Conservation (phyloP, 768 basidiomycete species). For the Roridomyces roridus region DNA sequence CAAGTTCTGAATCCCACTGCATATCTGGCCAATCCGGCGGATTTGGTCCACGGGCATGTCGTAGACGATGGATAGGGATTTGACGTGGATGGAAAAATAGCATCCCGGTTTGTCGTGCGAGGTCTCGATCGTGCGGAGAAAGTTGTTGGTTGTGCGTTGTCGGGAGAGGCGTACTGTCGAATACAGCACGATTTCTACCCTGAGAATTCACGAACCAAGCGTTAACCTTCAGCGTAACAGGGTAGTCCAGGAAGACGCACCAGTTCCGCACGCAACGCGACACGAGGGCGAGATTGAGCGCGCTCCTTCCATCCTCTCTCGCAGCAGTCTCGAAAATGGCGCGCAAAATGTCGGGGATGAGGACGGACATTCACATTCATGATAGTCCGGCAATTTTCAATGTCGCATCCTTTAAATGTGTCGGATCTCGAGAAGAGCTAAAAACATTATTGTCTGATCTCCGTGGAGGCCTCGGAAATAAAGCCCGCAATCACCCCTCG, state of each 20-base stretch:
- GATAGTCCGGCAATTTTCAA: neutral
- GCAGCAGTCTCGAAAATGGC: slow-evolving; percentile 43
- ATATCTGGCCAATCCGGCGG: slow-evolving; percentile 39
- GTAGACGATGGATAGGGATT: slow-evolving; percentile 43
- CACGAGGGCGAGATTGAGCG: slow-evolving; percentile 36
- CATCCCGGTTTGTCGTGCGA: slow-evolving; percentile 35
- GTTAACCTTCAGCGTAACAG: neutral
- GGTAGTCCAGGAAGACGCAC: too few relatives aligned
- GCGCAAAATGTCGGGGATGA: slow-evolving; percentile 45
- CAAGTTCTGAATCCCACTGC: slow-evolving; percentile 39
- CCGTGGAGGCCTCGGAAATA: too few relatives aligned
- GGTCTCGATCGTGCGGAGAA: slow-evolving; percentile 45
- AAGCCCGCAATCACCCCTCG: too few relatives aligned
- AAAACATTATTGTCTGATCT: too few relatives aligned
- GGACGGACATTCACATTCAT: slow-evolving; percentile 24
- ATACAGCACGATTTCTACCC: slow-evolving; percentile 46
- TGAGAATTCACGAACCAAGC: slow-evolving; percentile 21
- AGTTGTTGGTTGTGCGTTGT: slow-evolving; percentile 38
- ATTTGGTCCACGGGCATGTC: slow-evolving; percentile 38
- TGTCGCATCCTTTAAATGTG: too few relatives aligned
- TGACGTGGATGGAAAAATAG: slow-evolving; percentile 44
- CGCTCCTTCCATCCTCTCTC: slow-evolving; percentile 34
- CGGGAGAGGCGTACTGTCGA: slow-evolving; percentile 38
- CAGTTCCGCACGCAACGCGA: slow-evolving; percentile 39
- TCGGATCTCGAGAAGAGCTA: too few relatives aligned